Conservation (phyloP, 2,329 filamentous ascomycete genomes). For the Stagonosporopsis chrysanthemi region DNA sequence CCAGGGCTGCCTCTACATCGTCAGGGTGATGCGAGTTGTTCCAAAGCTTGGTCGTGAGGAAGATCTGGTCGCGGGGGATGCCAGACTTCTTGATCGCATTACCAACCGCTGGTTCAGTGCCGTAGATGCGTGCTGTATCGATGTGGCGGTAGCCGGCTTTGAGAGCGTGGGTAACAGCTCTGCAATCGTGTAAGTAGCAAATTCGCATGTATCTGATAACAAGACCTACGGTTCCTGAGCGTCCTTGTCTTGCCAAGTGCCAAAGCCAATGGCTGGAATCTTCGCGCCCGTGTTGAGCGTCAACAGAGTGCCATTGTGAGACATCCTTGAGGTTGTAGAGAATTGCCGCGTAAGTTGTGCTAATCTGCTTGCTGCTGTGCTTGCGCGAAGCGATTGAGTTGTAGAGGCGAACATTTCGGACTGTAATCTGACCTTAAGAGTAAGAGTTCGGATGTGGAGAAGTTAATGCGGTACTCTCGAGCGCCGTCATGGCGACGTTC, state of each 20-base stretch:
- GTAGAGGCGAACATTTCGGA: conserved; percentile 26
- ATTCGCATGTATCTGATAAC: not conserved
- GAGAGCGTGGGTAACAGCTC: conserved; percentile 49
- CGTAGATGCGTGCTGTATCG: conserved; percentile 40
- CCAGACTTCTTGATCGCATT: conserved; percentile 43
- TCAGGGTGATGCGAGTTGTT: conserved; percentile 80
- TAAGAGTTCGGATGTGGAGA: conserved; percentile 1
- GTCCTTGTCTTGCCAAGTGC: conserved; percentile 44
- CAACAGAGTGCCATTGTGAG: conserved; percentile 52
- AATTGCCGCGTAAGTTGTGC: conserved; percentile 29
- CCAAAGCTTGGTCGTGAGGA: conserved; percentile 80
- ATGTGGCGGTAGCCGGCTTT: conserved; percentile 43
- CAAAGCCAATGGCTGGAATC: conserved; percentile 75
- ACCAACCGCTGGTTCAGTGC: conserved; percentile 35
- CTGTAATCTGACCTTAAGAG: not conserved
- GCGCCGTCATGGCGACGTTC: conserved; percentile 6
- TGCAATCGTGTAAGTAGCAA: not conserved
- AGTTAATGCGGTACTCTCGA: conserved; percentile 3
- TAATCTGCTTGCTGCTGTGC: conserved; percentile 19
- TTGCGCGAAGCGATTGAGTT: conserved; percentile 24
- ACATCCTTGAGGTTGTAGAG: conserved; percentile 33
- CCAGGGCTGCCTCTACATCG: conserved; percentile 76
- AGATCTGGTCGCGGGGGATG: conserved; percentile 50
- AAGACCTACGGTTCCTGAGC: conserved; percentile 36
- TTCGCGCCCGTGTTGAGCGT: conserved; percentile 73